A percentile compares a stretch with the other conserved stretches of the same genome.
Evolutionary conservation across 139 green algal genomes (phyloP).

Genomic region (Diplosphaera chodatii): DNA sequence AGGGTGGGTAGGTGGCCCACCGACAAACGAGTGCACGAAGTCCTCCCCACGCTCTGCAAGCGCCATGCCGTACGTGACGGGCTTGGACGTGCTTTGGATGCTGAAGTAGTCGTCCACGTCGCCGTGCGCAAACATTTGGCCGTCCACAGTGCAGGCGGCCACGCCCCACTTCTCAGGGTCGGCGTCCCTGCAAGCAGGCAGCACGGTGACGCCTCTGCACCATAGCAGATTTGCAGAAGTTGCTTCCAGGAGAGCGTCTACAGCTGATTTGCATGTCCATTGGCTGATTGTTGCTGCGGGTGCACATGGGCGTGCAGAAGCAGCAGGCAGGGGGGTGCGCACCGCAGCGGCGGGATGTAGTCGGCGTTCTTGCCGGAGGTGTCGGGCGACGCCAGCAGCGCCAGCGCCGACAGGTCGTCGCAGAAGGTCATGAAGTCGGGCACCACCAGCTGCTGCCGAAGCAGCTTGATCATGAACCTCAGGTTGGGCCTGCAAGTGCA

Average conservation of each 20-base stretch:
- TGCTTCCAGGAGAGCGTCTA: too few species aligned
- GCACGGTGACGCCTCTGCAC: too few species aligned
- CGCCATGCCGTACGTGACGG: constrained; percentile 5
- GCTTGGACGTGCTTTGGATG: constrained; percentile 1
- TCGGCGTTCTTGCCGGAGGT: neutral
- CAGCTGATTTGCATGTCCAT: too few species aligned
- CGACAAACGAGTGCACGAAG: constrained; percentile 2
- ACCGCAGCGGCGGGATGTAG: constrained; percentile 7
- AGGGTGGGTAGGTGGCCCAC: neutral
- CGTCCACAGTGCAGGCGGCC: constrained; percentile 6
- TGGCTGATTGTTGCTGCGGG: too few species aligned
- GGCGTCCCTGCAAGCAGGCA: neutral
- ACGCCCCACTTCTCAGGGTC: constrained; percentile 5
- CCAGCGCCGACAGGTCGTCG: neutral
- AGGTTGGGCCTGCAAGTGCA: neutral
- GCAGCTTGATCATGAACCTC: neutral
- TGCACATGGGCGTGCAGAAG: too few species aligned
- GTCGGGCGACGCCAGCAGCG: neutral
- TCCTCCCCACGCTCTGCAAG: neutral
- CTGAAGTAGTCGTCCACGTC: constrained; percentile 10
- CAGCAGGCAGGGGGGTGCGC: too few species aligned
- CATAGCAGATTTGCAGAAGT: too few species aligned
- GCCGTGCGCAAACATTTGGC: neutral
- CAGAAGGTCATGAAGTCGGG: neutral
- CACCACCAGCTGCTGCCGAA: neutral